Evolutionary conservation across 163 green algal genomes (phyloP), one percentile per base, ranked within the genome.

Genomic region (Chloroidium sp.): DNA sequence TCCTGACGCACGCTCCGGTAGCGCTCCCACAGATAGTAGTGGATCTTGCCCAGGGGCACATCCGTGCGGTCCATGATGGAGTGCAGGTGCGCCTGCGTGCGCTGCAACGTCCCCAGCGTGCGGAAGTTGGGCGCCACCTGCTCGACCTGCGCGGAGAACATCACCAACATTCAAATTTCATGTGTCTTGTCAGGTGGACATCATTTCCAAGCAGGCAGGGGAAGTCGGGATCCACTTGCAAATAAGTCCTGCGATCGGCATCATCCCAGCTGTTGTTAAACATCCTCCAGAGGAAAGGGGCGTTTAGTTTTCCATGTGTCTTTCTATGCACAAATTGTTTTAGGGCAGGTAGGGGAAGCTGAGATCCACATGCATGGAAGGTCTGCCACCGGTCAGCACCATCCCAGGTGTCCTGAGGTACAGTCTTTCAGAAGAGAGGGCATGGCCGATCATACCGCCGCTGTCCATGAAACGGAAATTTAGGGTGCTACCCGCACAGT

Each of bases 1-100:
- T 97, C 93, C 82, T 93, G 90, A 61, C 93, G 89, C 3, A 97
- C 82, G n/a, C 84, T 85, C n/a, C 93, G 86, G 80, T 93, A 93
- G 57, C 93, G 85, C 82, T 97, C 93, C 93, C 93, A 97, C 78
- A 97, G 85, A 78, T 96, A 97, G 76, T 90, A 90, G 83, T 95
- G 90, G 8, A 87, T 80, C 62, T 83, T 61, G 12, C 77, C 78
- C 77, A 90, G 80, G 13, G 61, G 74, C 62, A 68, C 64, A 64
- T 81, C 79, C 61, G 78, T 62, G 74, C 84, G 82, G 74, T 92
- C 90, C 84, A 97, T 87, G 57, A 97, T 83, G 59, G 62, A 36
- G 0, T 88, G 84, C 67, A 97, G 87, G 85, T 97, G 85, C 0
- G 76, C 78, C 88, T 93, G 91, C 13, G 92, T 97, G 10, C 75